Conservation (phyloP, 257 asterid species). For the Nicotiana sylvestris region DNA sequence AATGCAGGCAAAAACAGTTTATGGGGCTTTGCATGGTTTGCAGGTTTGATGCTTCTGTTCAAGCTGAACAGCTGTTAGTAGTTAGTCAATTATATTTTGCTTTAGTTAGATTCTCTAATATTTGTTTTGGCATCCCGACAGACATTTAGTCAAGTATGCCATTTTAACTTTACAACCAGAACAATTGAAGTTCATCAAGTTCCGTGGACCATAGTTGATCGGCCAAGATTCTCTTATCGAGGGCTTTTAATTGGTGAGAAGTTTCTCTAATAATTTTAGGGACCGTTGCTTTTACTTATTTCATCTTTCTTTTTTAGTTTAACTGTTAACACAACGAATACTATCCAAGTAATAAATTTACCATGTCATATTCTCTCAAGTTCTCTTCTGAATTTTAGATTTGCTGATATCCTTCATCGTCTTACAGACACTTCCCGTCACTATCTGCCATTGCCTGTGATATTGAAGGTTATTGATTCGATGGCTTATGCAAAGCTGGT, state of each 20-base stretch:
- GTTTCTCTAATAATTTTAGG: neutral
- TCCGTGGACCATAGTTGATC: constrained; percentile 80
- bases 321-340: neutral
- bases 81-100: neutral
- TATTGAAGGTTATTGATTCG: constrained; percentile 92
- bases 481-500: constrained; percentile 94
- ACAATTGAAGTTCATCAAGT: constrained; percentile 62
- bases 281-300: neutral
- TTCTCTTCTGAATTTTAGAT: neutral
- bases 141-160: constrained; percentile 97
- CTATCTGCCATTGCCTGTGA: constrained; percentile 61
- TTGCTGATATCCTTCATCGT: constrained; percentile 1
- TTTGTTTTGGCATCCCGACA: constrained; percentile 23
- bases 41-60: constrained; percentile 45
- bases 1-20: constrained; percentile 85
- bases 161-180: constrained; percentile 43
- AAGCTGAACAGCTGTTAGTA: neutral
- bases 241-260: constrained; percentile 86
- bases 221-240: constrained; percentile 82
- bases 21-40: constrained; percentile 90
- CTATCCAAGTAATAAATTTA: neutral
- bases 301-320: neutral
- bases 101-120: neutral
- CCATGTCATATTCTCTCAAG: neutral
- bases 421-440: constrained; percentile 86